Evolutionary conservation across 805 yeast genomes (phyloP).

Genomic region (Wickerhamomyces alni): DNA sequence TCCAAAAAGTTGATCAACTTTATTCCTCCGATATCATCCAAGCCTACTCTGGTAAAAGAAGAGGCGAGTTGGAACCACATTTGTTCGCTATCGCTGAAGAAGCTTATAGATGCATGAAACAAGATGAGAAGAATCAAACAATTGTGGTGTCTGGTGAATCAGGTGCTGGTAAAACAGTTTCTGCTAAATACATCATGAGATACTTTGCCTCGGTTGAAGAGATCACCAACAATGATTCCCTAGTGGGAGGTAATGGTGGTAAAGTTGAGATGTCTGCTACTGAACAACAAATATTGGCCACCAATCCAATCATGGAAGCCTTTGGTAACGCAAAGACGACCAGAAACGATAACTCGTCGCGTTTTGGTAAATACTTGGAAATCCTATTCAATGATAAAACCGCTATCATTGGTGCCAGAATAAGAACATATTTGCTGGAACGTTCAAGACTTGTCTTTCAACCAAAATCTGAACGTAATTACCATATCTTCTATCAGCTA

Average conservation of each 20-base stretch:
- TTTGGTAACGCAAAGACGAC: conserved; percentile 98
- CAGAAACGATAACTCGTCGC: conserved; percentile 94
- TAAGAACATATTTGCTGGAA: conserved; percentile 87
- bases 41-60: conserved; percentile 85
- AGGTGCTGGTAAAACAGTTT: conserved; percentile 97
- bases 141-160: conserved; percentile 97
- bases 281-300: conserved; percentile 91
- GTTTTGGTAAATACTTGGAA: conserved; percentile 95
- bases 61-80: conserved; percentile 97
- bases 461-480: conserved; percentile 85
- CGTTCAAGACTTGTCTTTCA: conserved; percentile 93
- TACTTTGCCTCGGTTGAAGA: conserved; percentile 92
- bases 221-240: conserved; percentile 24
- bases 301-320: conserved; percentile 96
- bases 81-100: conserved; percentile 97
- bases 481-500: conserved; percentile 90
- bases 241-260: conserved; percentile 31
- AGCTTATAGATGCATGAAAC: conserved; percentile 91
- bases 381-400: conserved; percentile 72
- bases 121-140: conserved; percentile 82
- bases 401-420: conserved; percentile 88
- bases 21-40: conserved; percentile 91
- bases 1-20: conserved; percentile 84
- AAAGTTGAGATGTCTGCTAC: conserved; percentile 74
- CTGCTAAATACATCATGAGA: conserved; percentile 96